phyloP scores from a whole-genome alignment of 2,329 filamentous ascomycete species.

The Exophiala phaeomuriformis region DNA sequence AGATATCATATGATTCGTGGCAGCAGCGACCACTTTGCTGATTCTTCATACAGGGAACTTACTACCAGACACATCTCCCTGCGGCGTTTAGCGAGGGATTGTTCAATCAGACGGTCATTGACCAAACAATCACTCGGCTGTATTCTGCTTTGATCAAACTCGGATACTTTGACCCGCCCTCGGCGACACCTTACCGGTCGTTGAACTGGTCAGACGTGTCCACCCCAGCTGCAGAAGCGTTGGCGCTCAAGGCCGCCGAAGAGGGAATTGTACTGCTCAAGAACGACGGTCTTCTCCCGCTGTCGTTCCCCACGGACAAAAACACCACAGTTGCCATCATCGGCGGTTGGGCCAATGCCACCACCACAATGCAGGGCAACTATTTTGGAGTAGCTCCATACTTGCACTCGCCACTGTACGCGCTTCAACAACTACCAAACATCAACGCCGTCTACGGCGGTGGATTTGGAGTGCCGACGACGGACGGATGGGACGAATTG shows the following conservation, averaged over 20 bases:
- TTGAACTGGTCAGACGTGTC: slow-evolving; percentile 52
- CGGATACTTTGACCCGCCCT: slow-evolving; percentile 47
- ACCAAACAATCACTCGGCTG: slow-evolving; percentile 42
- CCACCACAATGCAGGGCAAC: slow-evolving; percentile 52
- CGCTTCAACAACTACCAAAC: slow-evolving; percentile 41
- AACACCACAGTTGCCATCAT: slow-evolving; percentile 47
- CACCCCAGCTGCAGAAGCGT: slow-evolving; percentile 46
- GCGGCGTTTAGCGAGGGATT: slow-evolving; percentile 39
- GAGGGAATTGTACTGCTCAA: slow-evolving; percentile 47
- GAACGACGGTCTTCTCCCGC: slow-evolving; percentile 46
- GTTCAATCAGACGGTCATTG: slow-evolving; percentile 42
- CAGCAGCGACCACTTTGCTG: neutral
- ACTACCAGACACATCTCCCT: slow-evolving; percentile 42
- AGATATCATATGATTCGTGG: neutral
- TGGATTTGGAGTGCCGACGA: slow-evolving; percentile 31
- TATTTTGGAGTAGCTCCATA: slow-evolving; percentile 53
- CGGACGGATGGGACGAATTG: slow-evolving; percentile 31
- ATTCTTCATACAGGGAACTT: slow-evolving; percentile 33
- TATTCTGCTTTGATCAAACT: slow-evolving; percentile 45
- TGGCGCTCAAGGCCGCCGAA: slow-evolving; percentile 49
- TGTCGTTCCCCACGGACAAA: slow-evolving; percentile 33
- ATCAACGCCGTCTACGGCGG: slow-evolving; percentile 42
- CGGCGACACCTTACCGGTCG: slow-evolving; percentile 42
- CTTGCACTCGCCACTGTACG: slow-evolving; percentile 47
- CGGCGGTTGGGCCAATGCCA: slow-evolving; percentile 53